These are phyloP conservation scores for Erysimum cheiranthoides DNA, from an alignment of 345 rosid species.

Conservation along the genomic window DNA sequence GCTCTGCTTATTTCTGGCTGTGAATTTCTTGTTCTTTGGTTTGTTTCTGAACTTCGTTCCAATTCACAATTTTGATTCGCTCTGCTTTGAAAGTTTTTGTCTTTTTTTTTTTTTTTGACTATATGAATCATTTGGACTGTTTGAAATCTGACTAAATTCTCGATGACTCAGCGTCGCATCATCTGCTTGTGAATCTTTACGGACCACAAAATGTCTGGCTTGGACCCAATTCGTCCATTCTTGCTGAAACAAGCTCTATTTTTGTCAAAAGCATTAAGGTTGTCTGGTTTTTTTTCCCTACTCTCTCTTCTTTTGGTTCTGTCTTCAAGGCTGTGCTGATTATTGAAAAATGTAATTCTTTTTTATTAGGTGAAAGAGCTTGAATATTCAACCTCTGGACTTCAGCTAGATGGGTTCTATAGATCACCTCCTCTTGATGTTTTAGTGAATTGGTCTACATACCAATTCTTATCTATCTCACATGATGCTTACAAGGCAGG, in stretches of 20 bases:
- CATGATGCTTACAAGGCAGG: constrained; percentile 68
- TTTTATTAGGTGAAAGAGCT: constrained; percentile 60
- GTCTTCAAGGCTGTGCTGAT: neutral
- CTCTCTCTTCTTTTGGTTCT: neutral
- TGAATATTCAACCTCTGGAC: constrained; percentile 52
- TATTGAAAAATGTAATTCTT: constrained; percentile 4
- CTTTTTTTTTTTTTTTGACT: neutral
- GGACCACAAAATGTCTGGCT: constrained; percentile 53
- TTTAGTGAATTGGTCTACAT: constrained; percentile 57
- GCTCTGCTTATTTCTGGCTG: constrained; percentile 56
- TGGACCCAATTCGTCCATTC: constrained; percentile 72
- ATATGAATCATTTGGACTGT: neutral
- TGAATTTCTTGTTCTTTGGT: constrained; percentile 74
- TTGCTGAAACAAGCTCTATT: constrained; percentile 62
- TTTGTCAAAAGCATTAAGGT: constrained; percentile 81
- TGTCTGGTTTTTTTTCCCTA: neutral
- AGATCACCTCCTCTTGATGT: constrained; percentile 66
- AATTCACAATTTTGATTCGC: neutral
- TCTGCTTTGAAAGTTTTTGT: constrained; percentile 16
- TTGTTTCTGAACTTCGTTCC: constrained; percentile 28
- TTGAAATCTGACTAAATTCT: constrained; percentile 11
- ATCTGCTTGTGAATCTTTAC: constrained; percentile 60
- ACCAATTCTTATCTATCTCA: constrained; percentile 46
- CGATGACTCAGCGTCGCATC: constrained; percentile 57
- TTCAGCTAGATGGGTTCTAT: constrained; percentile 63